Percentiles rank a stretch among this genome's conserved stretches.
These are phyloP conservation scores for Ophiostoma perfectum DNA, from an alignment of 2,329 filamentous ascomycete genomes.

Conservation along the genomic window DNA sequence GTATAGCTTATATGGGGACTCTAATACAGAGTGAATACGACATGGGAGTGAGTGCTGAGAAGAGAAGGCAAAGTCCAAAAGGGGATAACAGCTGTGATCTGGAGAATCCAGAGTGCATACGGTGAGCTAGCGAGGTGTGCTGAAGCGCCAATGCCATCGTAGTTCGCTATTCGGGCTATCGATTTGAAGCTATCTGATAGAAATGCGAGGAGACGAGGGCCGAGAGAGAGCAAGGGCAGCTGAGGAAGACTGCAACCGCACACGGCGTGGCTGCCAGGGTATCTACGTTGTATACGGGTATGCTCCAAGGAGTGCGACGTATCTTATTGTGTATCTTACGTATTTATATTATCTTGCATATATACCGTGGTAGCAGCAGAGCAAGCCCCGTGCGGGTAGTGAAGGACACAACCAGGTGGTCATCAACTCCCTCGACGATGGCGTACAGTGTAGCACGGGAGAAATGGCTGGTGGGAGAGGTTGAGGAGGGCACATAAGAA, in stretches of 20 bases:
- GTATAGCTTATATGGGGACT: too few species aligned
- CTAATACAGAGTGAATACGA: not conserved
- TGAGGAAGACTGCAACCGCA: constrained; percentile 6
- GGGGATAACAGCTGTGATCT: not conserved
- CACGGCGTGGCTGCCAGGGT: constrained; percentile 4
- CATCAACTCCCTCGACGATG: not conserved
- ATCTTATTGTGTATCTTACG: not conserved
- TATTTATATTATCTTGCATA: not conserved
- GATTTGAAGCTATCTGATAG: too few species aligned
- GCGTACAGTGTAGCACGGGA: not conserved
- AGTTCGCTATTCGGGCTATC: too few species aligned
- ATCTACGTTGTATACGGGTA: not conserved
- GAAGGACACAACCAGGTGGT: not conserved
- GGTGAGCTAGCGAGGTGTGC: constrained; percentile 2
- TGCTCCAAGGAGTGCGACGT: not conserved
- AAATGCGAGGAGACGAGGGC: not conserved
- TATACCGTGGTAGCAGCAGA: not conserved
- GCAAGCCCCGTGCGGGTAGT: not conserved
- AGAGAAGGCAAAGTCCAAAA: not conserved
- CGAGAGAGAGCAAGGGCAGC: not conserved
- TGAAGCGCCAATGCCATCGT: not conserved
- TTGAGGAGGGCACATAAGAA: too few species aligned
- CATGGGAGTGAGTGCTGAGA: not conserved
- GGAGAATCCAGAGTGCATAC: not conserved
- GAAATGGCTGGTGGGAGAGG: too few species aligned